Evolutionary conservation across 306 rosid species (phyloP).

Genomic region (Medicago ruthenica): DNA sequence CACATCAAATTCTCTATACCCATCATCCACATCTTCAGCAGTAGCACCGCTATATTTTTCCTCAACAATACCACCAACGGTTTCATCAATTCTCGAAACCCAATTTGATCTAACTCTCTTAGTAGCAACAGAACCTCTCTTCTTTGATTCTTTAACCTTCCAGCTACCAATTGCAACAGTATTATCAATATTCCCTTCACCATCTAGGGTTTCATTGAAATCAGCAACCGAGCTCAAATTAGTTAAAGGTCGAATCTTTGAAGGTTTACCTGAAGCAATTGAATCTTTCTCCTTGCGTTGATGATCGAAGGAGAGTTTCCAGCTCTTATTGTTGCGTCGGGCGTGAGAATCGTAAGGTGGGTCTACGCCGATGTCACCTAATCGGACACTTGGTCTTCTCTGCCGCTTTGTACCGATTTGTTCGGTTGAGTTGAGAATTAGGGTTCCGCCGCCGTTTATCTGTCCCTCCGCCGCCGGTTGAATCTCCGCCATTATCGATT

Average conservation of each 20-base stretch:
- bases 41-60: constrained; percentile 76
- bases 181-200: constrained; percentile 55
- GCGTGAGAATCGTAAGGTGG: constrained; percentile 74
- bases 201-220: constrained; percentile 68
- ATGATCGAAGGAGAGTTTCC: constrained; percentile 64
- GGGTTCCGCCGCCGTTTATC: constrained; percentile 61
- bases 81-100: constrained; percentile 73
- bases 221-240: constrained; percentile 69
- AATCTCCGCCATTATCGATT: constrained; percentile 66
- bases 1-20: constrained; percentile 72
- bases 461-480: constrained; percentile 74
- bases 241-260: constrained; percentile 83
- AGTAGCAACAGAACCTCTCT: constrained; percentile 63
- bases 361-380: constrained; percentile 98
- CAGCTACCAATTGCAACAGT: constrained; percentile 83
- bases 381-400: constrained; percentile 87
- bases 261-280: constrained; percentile 62
- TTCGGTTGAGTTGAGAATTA: constrained; percentile 55
- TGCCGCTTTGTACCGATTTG: constrained; percentile 82
- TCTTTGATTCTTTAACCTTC: constrained; percentile 83
- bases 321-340: constrained; percentile 70
- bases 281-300: constrained; percentile 48
- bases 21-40: constrained; percentile 75
- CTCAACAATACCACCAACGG: constrained; percentile 57
- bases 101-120: constrained; percentile 90